Evolutionary conservation across 106 monocot species (phyloP), one percentile per base, ranked within the genome.

Genomic region (Chionographis japonica): DNA sequence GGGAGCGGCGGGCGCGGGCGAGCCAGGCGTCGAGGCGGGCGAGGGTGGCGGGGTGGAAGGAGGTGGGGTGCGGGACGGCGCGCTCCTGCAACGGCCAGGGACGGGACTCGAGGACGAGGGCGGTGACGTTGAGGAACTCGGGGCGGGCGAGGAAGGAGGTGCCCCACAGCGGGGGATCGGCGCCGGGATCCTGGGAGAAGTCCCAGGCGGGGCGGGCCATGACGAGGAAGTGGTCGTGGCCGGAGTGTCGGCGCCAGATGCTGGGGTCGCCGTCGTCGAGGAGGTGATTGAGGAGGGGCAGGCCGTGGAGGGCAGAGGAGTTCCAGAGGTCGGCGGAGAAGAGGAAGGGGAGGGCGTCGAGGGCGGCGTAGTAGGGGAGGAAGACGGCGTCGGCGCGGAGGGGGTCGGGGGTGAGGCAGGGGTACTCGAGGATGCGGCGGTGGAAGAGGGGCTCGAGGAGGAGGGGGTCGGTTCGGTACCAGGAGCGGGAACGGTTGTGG

Each of bases 41-140:
- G 56, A 89, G 67, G 58, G 76, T 85, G 43, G 89, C 61, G 4
- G 97, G 97, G 66, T 97, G 97, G 80, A 92, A 97, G 52, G 92
- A 89, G 27, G 92, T 92, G 42, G 79, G 72, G 64, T 84, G 78
- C 17, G 97, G 92, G 52, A 97, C 66, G 15, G 92, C 89, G 42
- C 86, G 97, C 78, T 97, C 97, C 78, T 97, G 97, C 92, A 84
- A 92, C 2, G 89, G 78, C 72, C 74, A 92, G 3, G 83, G 64
- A 11, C 89, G 77, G 12, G 97, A 80, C 69, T 97, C 97, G 6
- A 80, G 37, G 3, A 78, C 69, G 36, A 97, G 73, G 9, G 78
- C 75, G 37, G 97, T 97, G 74, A 97, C 18, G 74, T 92, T 97
- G 64, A 67, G 60, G 72, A 89, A 81, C 53, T 84, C 77, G 3